Percentiles rank a stretch among this genome's conserved stretches.
These are phyloP conservation scores for Tulasnella sp. DNA, from an alignment of 768 basidiomycete species.

Conservation along the genomic window DNA sequence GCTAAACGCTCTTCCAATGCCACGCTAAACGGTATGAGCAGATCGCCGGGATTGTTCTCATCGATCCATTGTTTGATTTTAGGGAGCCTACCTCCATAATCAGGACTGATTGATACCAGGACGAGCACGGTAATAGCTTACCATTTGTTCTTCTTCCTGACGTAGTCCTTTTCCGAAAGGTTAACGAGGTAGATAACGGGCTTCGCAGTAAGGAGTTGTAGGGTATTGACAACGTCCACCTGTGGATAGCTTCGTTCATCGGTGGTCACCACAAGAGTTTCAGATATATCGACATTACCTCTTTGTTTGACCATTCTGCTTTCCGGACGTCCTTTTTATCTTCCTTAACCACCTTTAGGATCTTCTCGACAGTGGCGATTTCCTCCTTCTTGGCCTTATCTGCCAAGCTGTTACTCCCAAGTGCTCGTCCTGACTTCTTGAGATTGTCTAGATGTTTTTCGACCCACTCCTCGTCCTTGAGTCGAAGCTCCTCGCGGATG, in stretches of 20 bases:
- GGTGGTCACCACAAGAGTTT: background rate
- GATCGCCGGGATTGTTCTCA: conserved; percentile 91
- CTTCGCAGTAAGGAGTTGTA: conserved; percentile 91
- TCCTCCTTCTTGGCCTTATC: conserved; percentile 98
- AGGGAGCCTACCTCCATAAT: conserved; percentile 57
- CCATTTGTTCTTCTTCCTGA: conserved; percentile 99
- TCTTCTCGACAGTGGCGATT: conserved; percentile 82
- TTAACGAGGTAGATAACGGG: conserved; percentile 98
- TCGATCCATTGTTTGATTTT: conserved; percentile 99
- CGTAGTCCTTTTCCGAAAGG: conserved; percentile 87
- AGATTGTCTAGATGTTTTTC: conserved; percentile 81
- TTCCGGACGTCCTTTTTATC: conserved; percentile 91
- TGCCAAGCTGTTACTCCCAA: conserved; percentile 74
- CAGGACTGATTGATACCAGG: background rate
- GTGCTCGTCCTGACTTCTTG: conserved; percentile 66
- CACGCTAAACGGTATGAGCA: conserved; percentile 95
- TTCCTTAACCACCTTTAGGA: conserved; percentile 69
- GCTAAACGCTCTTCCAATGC: conserved; percentile 89
- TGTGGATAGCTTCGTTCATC: conserved; percentile 37
- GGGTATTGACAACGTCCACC: conserved; percentile 87
- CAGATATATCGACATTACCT: conserved; percentile 54
- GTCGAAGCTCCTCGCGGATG: conserved; percentile 85
- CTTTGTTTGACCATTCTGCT: conserved; percentile 92
- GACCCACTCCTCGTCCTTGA: conserved; percentile 99
- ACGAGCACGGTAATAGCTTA: conserved; percentile 36